Conservation (phyloP, 768 basidiomycete genomes). For the Guyanaporus albipodus region DNA sequence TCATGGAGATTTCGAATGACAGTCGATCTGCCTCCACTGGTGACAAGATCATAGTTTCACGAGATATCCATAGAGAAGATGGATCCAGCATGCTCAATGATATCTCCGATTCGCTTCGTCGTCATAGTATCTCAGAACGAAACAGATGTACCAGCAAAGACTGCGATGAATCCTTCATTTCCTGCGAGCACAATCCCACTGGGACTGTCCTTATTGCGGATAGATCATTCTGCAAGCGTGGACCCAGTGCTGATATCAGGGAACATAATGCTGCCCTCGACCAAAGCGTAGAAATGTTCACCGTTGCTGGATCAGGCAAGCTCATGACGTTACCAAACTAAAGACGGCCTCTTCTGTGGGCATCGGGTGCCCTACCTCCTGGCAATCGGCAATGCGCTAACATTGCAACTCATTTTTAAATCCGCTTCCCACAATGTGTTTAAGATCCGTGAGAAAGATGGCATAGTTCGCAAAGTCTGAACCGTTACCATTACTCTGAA, state of each 20-base stretch:
- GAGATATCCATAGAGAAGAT: conserved; percentile 9
- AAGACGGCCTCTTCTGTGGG: no score
- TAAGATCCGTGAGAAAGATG: no score
- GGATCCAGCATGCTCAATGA: conserved; percentile 1
- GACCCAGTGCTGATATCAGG: background rate
- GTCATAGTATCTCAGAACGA: conserved; percentile 15
- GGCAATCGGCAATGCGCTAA: no score
- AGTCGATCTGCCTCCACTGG: background rate
- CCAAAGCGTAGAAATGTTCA: conserved; percentile 7
- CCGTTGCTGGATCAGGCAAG: conserved; percentile 5
- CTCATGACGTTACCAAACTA: no score
- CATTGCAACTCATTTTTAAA: no score
- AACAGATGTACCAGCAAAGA: background rate
- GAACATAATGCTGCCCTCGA: background rate
- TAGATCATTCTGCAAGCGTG: conserved; percentile 1
- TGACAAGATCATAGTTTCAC: conserved; percentile 1
- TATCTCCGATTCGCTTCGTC: conserved; percentile 1
- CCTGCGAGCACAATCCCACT: background rate
- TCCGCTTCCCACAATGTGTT: no score
- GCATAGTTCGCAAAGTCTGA: no score
- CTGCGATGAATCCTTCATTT: conserved; percentile 11
- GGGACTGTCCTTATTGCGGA: background rate
- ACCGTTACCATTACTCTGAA: no score
- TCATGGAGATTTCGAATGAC: conserved; percentile 1
- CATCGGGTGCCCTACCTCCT: no score